These are phyloP conservation scores for Tulasnella sp. DNA, from an alignment of 768 basidiomycete genomes.

Conservation along the genomic window DNA sequence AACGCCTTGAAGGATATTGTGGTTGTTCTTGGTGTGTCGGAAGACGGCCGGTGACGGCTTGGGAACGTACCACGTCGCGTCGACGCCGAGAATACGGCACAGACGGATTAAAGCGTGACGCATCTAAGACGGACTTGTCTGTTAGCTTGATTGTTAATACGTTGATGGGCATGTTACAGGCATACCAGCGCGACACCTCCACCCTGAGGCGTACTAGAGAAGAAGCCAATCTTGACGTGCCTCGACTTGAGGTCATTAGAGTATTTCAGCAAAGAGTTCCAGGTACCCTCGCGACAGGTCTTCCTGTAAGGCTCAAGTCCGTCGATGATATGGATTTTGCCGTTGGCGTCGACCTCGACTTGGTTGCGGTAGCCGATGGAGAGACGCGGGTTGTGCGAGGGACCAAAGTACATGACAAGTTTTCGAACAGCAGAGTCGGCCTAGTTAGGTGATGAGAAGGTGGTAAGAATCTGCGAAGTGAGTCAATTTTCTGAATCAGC, in stretches of 20 bases:
- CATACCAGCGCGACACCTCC: conserved; percentile 87
- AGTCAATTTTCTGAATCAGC: neutral
- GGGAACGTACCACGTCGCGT: conserved; percentile 80
- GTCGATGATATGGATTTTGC: conserved; percentile 77
- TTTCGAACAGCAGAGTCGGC: conserved; percentile 74
- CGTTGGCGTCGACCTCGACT: conserved; percentile 78
- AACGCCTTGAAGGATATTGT: conserved; percentile 92
- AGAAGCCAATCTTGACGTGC: conserved; percentile 85
- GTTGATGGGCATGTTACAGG: conserved; percentile 22
- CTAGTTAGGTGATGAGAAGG: neutral
- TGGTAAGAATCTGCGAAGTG: neutral
- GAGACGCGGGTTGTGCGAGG: conserved; percentile 59
- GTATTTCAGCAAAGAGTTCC: conserved; percentile 72
- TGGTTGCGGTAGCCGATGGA: conserved; percentile 76
- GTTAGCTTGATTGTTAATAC: neutral
- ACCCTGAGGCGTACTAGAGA: conserved; percentile 92
- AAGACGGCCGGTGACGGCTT: conserved; percentile 84
- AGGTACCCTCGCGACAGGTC: conserved; percentile 61
- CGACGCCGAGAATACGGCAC: conserved; percentile 66
- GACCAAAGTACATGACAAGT: conserved; percentile 46
- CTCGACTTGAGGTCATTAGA: conserved; percentile 77
- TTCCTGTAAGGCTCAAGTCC: conserved; percentile 68
- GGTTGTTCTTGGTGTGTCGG: conserved; percentile 84
- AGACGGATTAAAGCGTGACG: conserved; percentile 88
- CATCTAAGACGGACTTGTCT: conserved; percentile 47